Percentiles rank a stretch among this genome's conserved stretches.
These are phyloP conservation scores for Spathaspora sp. DNA, from an alignment of 1,139 yeast species.

Conservation along the genomic window DNA sequence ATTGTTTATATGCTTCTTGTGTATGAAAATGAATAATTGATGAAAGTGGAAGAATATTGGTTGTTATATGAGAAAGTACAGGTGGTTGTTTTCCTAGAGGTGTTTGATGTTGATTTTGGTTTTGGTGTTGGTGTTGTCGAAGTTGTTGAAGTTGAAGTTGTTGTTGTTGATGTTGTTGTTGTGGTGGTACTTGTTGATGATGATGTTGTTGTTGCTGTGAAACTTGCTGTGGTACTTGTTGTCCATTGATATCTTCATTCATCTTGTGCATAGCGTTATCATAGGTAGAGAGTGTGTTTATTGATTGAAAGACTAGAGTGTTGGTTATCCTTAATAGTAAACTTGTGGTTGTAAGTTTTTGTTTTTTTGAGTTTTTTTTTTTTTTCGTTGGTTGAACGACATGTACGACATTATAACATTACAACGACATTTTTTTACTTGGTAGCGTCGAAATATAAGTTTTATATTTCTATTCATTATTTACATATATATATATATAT, in stretches of 20 bases:
- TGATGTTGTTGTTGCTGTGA: too few species aligned
- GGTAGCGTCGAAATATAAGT: too few species aligned
- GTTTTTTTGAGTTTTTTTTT: neutral
- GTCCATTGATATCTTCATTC: slow-evolving; percentile 1
- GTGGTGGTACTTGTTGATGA: too few species aligned
- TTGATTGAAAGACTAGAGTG: neutral
- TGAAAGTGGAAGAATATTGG: slow-evolving; percentile 66
- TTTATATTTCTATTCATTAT: neutral
- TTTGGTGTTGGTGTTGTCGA: too few species aligned
- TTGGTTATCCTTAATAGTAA: neutral
- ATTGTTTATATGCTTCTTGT: slow-evolving; percentile 63
- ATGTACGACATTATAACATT: too few species aligned
- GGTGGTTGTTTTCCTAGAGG: slow-evolving; percentile 37
- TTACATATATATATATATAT: too few species aligned
- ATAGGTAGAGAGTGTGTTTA: neutral
- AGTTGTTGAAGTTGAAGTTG: too few species aligned
- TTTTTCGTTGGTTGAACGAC: neutral
- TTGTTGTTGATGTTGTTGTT: too few species aligned
- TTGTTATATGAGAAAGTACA: slow-evolving; percentile 69
- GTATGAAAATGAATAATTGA: slow-evolving; percentile 59
- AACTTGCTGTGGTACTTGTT: slow-evolving; percentile 12
- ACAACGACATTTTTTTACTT: too few species aligned
- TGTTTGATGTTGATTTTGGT: too few species aligned
- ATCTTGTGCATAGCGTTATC: slow-evolving; percentile 5
- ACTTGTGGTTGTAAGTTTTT: neutral